A percentile compares a stretch with the other conserved stretches of the same genome.
phyloP scores from a whole-genome alignment of 192 early-diverging fungal genomes.

The Backusella luteola region DNA sequence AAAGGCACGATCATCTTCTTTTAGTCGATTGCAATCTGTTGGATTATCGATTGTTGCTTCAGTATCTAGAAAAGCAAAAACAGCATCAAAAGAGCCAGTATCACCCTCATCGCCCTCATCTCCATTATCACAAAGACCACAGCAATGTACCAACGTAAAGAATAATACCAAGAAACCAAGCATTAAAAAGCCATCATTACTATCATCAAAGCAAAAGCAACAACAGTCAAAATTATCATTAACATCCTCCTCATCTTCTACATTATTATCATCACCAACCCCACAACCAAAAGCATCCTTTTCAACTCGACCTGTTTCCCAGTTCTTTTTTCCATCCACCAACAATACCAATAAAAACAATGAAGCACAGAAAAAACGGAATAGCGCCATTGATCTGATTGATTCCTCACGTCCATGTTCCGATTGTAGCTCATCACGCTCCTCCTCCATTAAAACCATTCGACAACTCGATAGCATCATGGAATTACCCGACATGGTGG shows the following conservation, averaged over 20 bases:
- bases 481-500: neutral
- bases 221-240: neutral
- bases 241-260: neutral
- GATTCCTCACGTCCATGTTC: neutral
- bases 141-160: neutral
- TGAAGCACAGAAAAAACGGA: neutral
- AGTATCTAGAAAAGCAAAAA: conserved; percentile 1
- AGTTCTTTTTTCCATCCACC: conserved; percentile 11
- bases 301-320: conserved; percentile 3
- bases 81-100: neutral
- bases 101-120: neutral
- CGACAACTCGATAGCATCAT: neutral
- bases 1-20: neutral
- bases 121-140: neutral
- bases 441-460: conserved; percentile 1
- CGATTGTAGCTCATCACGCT: conserved; percentile 1
- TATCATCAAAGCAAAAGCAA: neutral
- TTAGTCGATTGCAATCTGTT: conserved; percentile 12
- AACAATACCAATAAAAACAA: neutral
- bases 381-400: conserved; percentile 2
- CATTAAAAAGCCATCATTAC: neutral
- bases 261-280: neutral
- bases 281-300: neutral
- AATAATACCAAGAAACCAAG: neutral
- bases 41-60: conserved; percentile 10